Evolutionary conservation across 371 early-diverging fungal genomes (phyloP), one percentile per base, ranked within the genome.

Genomic region (Coemansia linderi): DNA sequence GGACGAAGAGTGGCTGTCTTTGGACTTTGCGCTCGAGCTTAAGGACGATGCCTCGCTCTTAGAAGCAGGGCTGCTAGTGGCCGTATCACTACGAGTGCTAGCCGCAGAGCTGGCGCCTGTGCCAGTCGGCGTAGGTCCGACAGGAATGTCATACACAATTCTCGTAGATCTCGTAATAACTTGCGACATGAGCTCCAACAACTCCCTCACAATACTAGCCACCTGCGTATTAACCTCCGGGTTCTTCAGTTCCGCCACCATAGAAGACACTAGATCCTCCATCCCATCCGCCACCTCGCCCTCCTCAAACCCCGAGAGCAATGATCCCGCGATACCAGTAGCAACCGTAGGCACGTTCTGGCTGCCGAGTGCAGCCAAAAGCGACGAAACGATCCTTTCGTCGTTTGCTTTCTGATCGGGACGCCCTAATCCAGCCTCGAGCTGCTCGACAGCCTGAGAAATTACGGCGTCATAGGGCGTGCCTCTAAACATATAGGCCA

Each of bases 211-310:
- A 31, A 63, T 37, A 3, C 40, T 17, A 1, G 69, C 64, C 7
- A 68, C 27, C 22, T 68, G 65, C 10, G 63, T 57, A 12, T 56
- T 68, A 1, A 41, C 46, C 6, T 33, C 41, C 0, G 57, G 17
- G 13, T 68, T 43, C 24, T 17, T 27, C 19, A 68, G 36, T 27
- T 63, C 36, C 1, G 57, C 36, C 0, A 41, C 29, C 8, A 38
- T 12, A 15, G 65, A 54, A 7, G 19, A 8, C 1, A 37, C 56
- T 13, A 57, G 13, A 1, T 7, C 27, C 6, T 15, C 37, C 17
- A 27, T n/a, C 15, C 40, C 24, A 6, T 22, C 31, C 0, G 57
- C 57, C 9, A 15, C 12, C 4, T 15, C 38, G 7, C 13, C 44
- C 7, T 15, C 27, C 7, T 37, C 22, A 2, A 64, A 13, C 15